These are phyloP conservation scores for Arthrobotrys megalospora DNA, from an alignment of 2,329 filamentous ascomycete species.

Conservation along the genomic window DNA sequence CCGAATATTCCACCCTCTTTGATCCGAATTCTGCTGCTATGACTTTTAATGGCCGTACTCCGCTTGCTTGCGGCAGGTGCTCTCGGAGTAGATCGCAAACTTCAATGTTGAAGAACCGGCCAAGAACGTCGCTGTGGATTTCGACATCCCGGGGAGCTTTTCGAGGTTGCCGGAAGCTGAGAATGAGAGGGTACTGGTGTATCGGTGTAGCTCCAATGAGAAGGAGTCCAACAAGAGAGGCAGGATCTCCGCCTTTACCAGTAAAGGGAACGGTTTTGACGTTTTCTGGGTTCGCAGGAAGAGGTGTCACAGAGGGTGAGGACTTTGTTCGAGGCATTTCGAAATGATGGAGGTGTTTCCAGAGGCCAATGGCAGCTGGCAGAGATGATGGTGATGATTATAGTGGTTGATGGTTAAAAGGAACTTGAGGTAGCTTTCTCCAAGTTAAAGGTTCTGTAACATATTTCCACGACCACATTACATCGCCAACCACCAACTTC, in stretches of 20 bases:
- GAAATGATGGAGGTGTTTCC: conserved; percentile 23
- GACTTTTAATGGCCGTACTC: conserved; percentile 10
- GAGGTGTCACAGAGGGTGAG: not conserved
- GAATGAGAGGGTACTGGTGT: conserved; percentile 14
- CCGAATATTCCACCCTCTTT: conserved; percentile 52
- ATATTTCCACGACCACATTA: not conserved
- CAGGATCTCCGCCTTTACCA: conserved; percentile 5
- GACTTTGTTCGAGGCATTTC: not conserved
- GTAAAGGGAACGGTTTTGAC: conserved; percentile 36
- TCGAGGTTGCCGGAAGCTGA: conserved; percentile 15
- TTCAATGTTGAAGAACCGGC: conserved; percentile 41
- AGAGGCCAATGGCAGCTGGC: conserved; percentile 18
- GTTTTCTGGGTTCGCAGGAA: conserved; percentile 30
- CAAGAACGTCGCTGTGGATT: conserved; percentile 32
- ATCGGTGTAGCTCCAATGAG: conserved; percentile 11
- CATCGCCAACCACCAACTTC: not conserved
- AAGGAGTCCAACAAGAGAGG: conserved; percentile 13
- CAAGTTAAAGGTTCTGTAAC: conserved; percentile 7
- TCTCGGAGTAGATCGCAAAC: conserved; percentile 27
- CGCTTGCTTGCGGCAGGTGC: conserved; percentile 14
- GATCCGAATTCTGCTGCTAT: conserved; percentile 26
- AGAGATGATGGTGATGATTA: not conserved
- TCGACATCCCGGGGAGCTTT: conserved; percentile 8
- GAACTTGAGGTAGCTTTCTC: not conserved
- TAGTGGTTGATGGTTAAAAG: not conserved